These are phyloP conservation scores for Auriscalpium vulgare DNA, from an alignment of 768 basidiomycete genomes.

Conservation along the genomic window DNA sequence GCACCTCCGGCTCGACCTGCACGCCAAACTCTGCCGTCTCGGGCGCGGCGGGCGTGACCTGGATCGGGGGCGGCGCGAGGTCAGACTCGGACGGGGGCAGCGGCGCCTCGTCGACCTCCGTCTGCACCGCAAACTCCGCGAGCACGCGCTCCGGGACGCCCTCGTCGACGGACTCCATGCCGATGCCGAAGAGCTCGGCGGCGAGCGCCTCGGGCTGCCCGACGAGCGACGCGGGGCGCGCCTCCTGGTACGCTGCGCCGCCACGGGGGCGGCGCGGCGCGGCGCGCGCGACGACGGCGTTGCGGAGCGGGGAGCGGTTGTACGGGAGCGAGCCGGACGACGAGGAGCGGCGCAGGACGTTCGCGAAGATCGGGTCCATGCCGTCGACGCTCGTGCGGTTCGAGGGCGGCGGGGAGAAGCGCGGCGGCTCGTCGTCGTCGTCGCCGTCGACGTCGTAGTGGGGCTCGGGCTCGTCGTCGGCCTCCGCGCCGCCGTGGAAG, in stretches of 20 bases:
- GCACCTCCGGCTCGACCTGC: slow-evolving; percentile 22
- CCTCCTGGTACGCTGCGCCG: slow-evolving; percentile 62
- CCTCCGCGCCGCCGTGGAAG: slow-evolving; percentile 18
- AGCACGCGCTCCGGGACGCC: slow-evolving; percentile 33
- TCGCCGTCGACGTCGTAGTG: slow-evolving; percentile 25
- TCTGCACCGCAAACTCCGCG: slow-evolving; percentile 60
- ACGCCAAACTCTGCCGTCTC: slow-evolving; percentile 25
- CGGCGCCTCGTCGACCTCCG: slow-evolving; percentile 38
- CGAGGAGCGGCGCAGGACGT: slow-evolving; percentile 54
- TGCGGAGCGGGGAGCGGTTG: slow-evolving; percentile 53
- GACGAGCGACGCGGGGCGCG: slow-evolving; percentile 62
- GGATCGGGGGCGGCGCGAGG: slow-evolving; percentile 18
- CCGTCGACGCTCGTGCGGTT: slow-evolving; percentile 73
- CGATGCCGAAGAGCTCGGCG: slow-evolving; percentile 47
- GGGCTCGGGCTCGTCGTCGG: slow-evolving; percentile 20
- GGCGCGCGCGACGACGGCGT: slow-evolving; percentile 43
- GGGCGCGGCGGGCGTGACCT: slow-evolving; percentile 19
- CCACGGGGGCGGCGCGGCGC: slow-evolving; percentile 50
- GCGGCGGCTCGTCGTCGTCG: slow-evolving; percentile 23
- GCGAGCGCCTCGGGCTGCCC: slow-evolving; percentile 68
- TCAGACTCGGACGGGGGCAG: slow-evolving; percentile 17
- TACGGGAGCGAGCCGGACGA: slow-evolving; percentile 35
- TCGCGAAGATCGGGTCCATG: slow-evolving; percentile 83
- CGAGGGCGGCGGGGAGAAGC: slow-evolving; percentile 34
- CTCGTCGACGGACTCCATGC: slow-evolving; percentile 36